Conservation (phyloP, 306 rosid genomes). For the Lithocarpus polystachyus region DNA sequence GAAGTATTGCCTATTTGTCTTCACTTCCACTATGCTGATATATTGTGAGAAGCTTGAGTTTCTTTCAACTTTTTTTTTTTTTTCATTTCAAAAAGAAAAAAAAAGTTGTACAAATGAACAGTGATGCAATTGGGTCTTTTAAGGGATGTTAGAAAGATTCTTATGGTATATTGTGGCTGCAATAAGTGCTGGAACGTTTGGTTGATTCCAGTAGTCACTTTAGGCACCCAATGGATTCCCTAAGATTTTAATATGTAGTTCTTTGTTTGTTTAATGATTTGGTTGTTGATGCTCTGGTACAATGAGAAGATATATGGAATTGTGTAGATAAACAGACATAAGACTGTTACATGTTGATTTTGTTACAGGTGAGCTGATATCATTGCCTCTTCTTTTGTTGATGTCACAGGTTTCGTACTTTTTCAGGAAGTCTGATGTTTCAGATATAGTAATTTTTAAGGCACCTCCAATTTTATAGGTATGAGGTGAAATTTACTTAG, state of each 20-base stretch:
- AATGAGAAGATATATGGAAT: background rate
- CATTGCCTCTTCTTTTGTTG: slow-evolving; percentile 5
- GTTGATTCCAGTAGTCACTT: background rate
- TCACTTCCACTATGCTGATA: too few relatives aligned
- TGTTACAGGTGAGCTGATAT: slow-evolving; percentile 5
- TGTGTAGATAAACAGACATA: background rate
- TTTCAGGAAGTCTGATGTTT: slow-evolving; percentile 80
- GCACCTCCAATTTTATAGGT: slow-evolving; percentile 79
- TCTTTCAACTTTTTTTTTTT: too few relatives aligned
- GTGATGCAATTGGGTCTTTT: too few relatives aligned
- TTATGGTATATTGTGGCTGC: background rate
- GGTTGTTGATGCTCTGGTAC: background rate
- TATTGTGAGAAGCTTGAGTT: too few relatives aligned
- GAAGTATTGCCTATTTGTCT: background rate
- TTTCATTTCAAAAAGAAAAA: too few relatives aligned
- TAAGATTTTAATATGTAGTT: background rate
- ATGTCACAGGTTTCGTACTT: slow-evolving; percentile 67
- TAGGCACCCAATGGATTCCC: background rate
- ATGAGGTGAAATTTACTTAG: background rate
- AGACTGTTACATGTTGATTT: background rate
- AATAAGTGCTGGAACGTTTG: background rate
- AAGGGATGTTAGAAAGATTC: background rate
- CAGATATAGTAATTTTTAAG: slow-evolving; percentile 86
- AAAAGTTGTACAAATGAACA: too few relatives aligned
- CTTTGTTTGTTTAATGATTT: background rate